A percentile compares a stretch with the other conserved stretches of the same genome.
These are phyloP conservation scores for Talaromyces sp. DNA, from an alignment of 2,329 filamentous ascomycete species.

Conservation along the genomic window DNA sequence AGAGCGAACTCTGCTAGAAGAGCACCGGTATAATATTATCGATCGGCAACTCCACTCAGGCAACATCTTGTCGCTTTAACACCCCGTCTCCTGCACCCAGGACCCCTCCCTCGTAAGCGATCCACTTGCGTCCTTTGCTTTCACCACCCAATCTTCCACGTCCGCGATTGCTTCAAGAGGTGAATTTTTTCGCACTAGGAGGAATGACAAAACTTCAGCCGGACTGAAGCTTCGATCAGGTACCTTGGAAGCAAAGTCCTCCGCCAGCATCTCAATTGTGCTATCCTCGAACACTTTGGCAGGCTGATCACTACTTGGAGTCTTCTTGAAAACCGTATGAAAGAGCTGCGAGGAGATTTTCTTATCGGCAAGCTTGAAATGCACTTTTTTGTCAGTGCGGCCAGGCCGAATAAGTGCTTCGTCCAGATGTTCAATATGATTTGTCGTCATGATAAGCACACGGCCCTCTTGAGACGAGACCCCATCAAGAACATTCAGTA, in stretches of 20 bases:
- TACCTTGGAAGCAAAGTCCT: slow-evolving; percentile 49
- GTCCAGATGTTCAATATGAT: slow-evolving; percentile 72
- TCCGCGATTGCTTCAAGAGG: slow-evolving; percentile 49
- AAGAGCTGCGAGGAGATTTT: slow-evolving; percentile 33
- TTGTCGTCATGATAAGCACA: slow-evolving; percentile 81
- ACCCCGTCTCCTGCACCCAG: too few species aligned
- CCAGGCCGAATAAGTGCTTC: slow-evolving; percentile 74
- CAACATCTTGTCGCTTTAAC: too few species aligned
- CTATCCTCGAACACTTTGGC: slow-evolving; percentile 12
- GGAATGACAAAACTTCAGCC: slow-evolving; percentile 57
- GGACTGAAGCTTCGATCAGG: slow-evolving; percentile 54
- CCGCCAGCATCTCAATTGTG: slow-evolving; percentile 45
- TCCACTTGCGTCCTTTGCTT: slow-evolving; percentile 28
- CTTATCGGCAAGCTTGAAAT: slow-evolving; percentile 49
- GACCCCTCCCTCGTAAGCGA: too few species aligned
- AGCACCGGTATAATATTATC: neutral
- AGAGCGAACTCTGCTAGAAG: neutral
- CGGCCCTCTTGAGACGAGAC: slow-evolving; percentile 78
- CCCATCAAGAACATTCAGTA: slow-evolving; percentile 83
- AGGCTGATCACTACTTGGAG: slow-evolving; percentile 9
- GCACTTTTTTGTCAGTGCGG: slow-evolving; percentile 69
- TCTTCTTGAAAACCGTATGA: slow-evolving; percentile 20
- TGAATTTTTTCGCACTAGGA: slow-evolving; percentile 55
- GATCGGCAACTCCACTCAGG: neutral
- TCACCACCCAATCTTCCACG: slow-evolving; percentile 47